Conservation (phyloP, 108 stramenopile genomes). For the Nitzschia putrida region DNA sequence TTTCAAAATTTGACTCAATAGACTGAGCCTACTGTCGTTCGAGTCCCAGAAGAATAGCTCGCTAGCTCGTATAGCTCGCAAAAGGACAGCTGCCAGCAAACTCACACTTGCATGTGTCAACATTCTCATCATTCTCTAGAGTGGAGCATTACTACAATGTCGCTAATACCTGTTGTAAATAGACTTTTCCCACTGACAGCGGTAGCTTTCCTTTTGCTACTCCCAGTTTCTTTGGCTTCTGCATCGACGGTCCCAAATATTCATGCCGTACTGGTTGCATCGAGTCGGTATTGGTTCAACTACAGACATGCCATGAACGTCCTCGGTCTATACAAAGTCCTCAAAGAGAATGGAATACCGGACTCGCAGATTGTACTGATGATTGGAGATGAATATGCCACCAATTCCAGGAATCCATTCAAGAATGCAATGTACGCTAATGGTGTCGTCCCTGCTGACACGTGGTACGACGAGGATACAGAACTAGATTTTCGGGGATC, state of each 20-base stretch:
- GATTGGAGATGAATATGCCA: slow-evolving; percentile 87
- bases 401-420: slow-evolving; percentile 69
- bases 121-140: too few species aligned
- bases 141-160: too few species aligned
- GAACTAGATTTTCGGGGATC: slow-evolving; percentile 91
- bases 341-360: slow-evolving; percentile 60
- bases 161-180: too few species aligned
- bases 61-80: too few species aligned
- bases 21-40: too few species aligned
- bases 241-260: slow-evolving; percentile 17
- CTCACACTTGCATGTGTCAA: too few species aligned
- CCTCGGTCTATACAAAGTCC: slow-evolving; percentile 71
- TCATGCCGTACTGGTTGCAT: slow-evolving; percentile 79
- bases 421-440: slow-evolving; percentile 67
- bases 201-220: too few species aligned
- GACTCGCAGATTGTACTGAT: slow-evolving; percentile 87
- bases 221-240: too few species aligned
- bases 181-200: too few species aligned
- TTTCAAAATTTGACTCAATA: too few species aligned
- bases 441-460: slow-evolving; percentile 26
- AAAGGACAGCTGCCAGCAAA: too few species aligned
- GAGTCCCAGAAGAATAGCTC: too few species aligned
- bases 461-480: slow-evolving; percentile 59
- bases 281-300: slow-evolving; percentile 91
- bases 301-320: slow-evolving; percentile 92